Base-by-base conservation (phyloP, 2,329 filamentous ascomycete species). In the Aspergillus ibericus region DNA sequence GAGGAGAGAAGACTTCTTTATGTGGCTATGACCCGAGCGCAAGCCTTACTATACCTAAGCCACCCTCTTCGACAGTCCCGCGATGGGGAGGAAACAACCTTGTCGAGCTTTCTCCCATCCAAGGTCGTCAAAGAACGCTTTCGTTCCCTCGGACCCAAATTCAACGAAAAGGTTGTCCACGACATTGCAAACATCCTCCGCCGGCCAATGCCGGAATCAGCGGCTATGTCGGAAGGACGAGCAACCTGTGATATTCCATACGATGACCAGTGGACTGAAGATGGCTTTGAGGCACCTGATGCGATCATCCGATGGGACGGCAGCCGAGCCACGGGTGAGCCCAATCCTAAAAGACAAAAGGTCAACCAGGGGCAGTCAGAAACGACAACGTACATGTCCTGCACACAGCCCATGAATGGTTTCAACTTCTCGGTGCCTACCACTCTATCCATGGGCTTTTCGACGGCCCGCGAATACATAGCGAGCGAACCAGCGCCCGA, bases 1-100 rank as follows among this genome's bases (percentile, higher is more conserved):
- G 93, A 99, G 74, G 93, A 99, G 73, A 83, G 95, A 59, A 83
- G 93, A 27, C 77, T 99, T 47, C 81, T 99, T 0, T 99, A 98
- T 68, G 95, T 99, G 13, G 93, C 93, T 27, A 98, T 99, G 93
- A 99, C 93, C 3, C 83, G 93, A 71, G 93, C 95, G 6, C 88
- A 98, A 72, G 88, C 86, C 0, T 77, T 98, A 29, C 78, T 99
- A 1, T 96, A 96, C 67, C 80, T 98, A 55, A 96, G 92, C 72
- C 91, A 86, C 63, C 91, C 93, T 0, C 74, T 88, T 36, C 87
- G 86, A 65, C 88, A 86, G 59, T 85, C 88, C 7, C 83, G 85
- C 56, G 73, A 78, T 25, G 78, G 82, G 22, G 67, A 87, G 64
- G 80, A 86, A 58, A 86, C 88, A 0, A 85, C 83, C 7, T 72